Evolutionary conservation across 2,329 filamentous ascomycete species (phyloP).

Genomic region (Pseudophaeomoniella oleicola): DNA sequence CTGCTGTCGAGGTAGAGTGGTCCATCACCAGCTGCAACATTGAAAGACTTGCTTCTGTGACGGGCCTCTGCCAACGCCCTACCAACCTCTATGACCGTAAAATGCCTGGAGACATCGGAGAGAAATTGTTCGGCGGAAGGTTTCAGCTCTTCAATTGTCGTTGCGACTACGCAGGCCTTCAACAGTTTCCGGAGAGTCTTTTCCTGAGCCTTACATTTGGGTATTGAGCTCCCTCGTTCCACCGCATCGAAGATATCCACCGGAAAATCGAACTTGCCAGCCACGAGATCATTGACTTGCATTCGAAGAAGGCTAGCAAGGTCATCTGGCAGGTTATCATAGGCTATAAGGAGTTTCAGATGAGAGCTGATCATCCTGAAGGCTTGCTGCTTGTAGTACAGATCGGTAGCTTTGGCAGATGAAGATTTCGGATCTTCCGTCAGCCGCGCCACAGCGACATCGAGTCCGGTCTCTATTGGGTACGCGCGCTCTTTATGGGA

Average conservation of each 20-base stretch:
- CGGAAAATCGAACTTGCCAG: conserved; percentile 50
- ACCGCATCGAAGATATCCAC: conserved; percentile 50
- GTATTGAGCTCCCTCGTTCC: conserved; percentile 67
- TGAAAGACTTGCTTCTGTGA: conserved; percentile 62
- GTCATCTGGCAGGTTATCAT: conserved; percentile 79
- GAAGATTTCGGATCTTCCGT: conserved; percentile 59
- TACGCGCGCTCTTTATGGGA: conserved; percentile 82
- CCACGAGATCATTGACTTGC: conserved; percentile 72
- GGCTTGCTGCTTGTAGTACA: conserved; percentile 86
- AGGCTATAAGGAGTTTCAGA: conserved; percentile 77
- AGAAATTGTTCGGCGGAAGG: conserved; percentile 63
- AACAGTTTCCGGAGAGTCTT: conserved; percentile 69
- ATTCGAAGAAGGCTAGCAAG: conserved; percentile 70
- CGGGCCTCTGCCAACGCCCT: conserved; percentile 69
- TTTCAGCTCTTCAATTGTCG: conserved; percentile 67
- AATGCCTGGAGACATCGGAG: conserved; percentile 71
- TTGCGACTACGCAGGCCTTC: conserved; percentile 75
- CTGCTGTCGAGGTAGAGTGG: conserved; percentile 76
- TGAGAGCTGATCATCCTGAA: conserved; percentile 78
- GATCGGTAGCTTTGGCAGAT: conserved; percentile 51
- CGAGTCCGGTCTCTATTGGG: conserved; percentile 71
- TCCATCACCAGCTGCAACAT: conserved; percentile 75
- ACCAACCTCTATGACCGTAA: conserved; percentile 79
- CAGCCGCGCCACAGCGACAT: conserved; percentile 76
- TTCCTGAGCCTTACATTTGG: conserved; percentile 78